Evolutionary conservation across 331 rosid genomes (phyloP).

Genomic region (Quercus phellos): DNA sequence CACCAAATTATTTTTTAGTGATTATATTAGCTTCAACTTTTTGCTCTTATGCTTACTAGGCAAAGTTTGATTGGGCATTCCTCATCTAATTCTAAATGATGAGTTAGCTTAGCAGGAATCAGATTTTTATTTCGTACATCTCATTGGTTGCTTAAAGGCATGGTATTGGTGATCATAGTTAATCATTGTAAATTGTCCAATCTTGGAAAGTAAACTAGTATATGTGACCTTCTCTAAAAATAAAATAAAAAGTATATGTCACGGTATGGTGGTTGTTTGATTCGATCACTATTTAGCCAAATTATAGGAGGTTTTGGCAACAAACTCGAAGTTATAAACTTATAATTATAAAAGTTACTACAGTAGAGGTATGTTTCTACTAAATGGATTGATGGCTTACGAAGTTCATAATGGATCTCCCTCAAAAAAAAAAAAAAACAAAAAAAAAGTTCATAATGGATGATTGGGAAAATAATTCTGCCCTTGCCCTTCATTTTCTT

Average conservation of each 20-base stretch:
- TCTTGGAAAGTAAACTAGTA: background rate
- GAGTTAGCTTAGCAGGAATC: background rate
- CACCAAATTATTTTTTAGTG: background rate
- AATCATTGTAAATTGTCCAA: constrained; percentile 4
- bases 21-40: background rate
- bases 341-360: no score
- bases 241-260: background rate
- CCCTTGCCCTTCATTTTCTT: constrained; percentile 48
- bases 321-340: no score
- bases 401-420: no score
- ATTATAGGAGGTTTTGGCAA: no score
- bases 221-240: background rate
- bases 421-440: no score
- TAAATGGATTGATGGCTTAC: no score
- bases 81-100: background rate
- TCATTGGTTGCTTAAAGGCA: constrained; percentile 6
- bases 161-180: constrained; percentile 1
- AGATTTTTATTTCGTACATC: background rate
- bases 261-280: background rate
- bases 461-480: constrained; percentile 27
- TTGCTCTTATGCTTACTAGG: constrained; percentile 18
- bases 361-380: no score
- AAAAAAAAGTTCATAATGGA: no score
- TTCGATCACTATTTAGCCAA: background rate
- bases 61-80: constrained; percentile 27